These are phyloP conservation scores for Angomonas deanei DNA, from an alignment of 208 protist species.

Conservation along the genomic window DNA sequence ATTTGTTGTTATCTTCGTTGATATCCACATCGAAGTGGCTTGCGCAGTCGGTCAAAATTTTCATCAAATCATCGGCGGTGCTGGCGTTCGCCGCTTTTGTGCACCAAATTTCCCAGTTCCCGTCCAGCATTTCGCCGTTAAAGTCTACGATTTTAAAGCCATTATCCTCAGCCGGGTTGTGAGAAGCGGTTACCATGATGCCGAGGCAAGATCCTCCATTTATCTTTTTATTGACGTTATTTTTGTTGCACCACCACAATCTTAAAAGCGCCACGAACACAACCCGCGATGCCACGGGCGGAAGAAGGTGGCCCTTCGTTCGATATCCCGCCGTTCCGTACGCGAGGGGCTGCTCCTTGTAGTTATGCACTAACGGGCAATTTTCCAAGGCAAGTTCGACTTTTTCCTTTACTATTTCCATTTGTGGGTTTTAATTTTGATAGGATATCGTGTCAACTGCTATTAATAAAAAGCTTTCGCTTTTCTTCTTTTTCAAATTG, in stretches of 20 bases:
- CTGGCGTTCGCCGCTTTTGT: constrained; percentile 47
- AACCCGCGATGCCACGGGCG: constrained; percentile 57
- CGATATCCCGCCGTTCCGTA: constrained; percentile 87
- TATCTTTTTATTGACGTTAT: background rate
- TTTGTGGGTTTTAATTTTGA: too few species aligned
- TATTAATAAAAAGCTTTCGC: too few species aligned
- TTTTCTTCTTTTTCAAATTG: too few species aligned
- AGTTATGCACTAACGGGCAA: constrained; percentile 43
- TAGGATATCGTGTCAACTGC: too few species aligned
- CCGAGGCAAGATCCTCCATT: constrained; percentile 27
- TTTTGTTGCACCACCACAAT: constrained; percentile 21
- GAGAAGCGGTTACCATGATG: constrained; percentile 84
- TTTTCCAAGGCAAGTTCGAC: background rate
- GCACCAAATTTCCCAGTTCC: constrained; percentile 63
- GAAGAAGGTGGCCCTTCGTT: constrained; percentile 29
- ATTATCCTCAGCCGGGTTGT: constrained; percentile 83
- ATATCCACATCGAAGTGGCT: background rate
- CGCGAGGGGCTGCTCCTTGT: constrained; percentile 7
- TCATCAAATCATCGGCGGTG: constrained; percentile 39
- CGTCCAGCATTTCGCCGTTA: constrained; percentile 67
- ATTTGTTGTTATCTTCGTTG: background rate
- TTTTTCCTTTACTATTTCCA: constrained; percentile 20
- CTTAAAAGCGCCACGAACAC: constrained; percentile 53
- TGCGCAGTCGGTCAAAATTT: constrained; percentile 28
- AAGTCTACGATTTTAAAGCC: constrained; percentile 87